Base-by-base conservation (phyloP, 176 grass and related monocot species). In the Typha latifolia region DNA sequence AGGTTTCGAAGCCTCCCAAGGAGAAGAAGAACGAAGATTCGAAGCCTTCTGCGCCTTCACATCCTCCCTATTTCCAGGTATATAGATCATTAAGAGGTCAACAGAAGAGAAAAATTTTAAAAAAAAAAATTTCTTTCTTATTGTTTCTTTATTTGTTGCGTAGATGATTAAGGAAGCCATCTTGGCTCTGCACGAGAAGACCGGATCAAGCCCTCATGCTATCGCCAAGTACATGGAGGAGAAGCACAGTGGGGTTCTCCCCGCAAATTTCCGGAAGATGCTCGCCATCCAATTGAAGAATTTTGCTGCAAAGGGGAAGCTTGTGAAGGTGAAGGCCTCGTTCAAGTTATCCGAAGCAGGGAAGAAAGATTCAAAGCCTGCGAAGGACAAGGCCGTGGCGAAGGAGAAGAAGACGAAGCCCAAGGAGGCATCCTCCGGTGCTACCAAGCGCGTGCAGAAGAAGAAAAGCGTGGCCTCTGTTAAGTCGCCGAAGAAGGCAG, bases 161-260 rank as follows among this genome's bases (percentile, higher is more conserved):
- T 61, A 99, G 94, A 99, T 99, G 94, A 93, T 99, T 67, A 85
- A 84, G 76, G 94, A 87, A 20, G 94, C 94, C 14, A 92, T 97
- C 64, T 0, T 77, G 22, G 80, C 73, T 0, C 76, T 97, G 2
- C 78, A 80, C 69, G 94, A 93, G 67, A 97, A 85, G 72, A 97
- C 83, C 3, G 94, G 94, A 0, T 99, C 94, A 8, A 99, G 94
- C 78, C 55, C 85, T 3, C 66, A 66, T 8, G 89, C 94, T 49
- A 99, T 99, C 47, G 86, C 84, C 34, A 99, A 99, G 76, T 72
- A 79, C 71, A 74, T 93, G 64, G 94, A 87, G 84, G 76, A 90
- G 48, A 94, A 87, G 70, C 83, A 90, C 84, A 79, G 85, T 23
- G 74, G 74, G 14, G 49, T 80, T 0, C 79, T 99, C 7, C 86